phyloP scores from a whole-genome alignment of 2,329 filamentous ascomycete species.

The Fusarium hostae region DNA sequence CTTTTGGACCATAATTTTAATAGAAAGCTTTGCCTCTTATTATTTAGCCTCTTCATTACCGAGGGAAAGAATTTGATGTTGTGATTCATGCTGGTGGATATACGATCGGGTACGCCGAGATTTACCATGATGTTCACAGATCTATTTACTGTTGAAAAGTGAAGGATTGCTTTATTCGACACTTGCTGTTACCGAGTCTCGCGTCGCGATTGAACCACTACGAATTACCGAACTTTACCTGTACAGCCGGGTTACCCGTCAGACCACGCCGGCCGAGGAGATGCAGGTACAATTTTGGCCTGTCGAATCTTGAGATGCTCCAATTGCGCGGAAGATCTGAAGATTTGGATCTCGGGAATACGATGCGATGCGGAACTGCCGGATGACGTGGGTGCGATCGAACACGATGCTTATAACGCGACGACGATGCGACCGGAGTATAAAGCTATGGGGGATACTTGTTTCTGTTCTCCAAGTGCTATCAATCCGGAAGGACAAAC shows the following conservation, averaged over 20 bases:
- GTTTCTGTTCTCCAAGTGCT: background rate
- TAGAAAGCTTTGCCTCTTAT: background rate
- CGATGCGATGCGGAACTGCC: background rate
- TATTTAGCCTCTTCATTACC: background rate
- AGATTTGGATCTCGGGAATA: background rate
- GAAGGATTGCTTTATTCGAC: too few relatives aligned
- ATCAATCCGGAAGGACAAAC: fast-evolving
- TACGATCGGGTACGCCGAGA: background rate
- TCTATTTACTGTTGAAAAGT: fast-evolving
- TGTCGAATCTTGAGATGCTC: background rate
- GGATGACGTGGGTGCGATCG: background rate
- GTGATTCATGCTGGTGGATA: background rate
- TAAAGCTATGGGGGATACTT: background rate
- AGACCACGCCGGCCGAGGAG: background rate
- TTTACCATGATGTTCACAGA: fast-evolving
- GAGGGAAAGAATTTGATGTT: background rate
- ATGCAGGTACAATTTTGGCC: background rate
- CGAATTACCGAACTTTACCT: background rate
- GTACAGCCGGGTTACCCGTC: background rate
- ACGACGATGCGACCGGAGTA: background rate
- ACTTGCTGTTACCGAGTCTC: background rate
- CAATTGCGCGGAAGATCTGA: background rate
- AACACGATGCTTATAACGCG: background rate
- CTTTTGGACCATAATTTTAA: too few relatives aligned
- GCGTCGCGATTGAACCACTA: background rate